phyloP scores from a whole-genome alignment of 2,329 filamentous ascomycete genomes.

The Gyromitra esculenta region DNA sequence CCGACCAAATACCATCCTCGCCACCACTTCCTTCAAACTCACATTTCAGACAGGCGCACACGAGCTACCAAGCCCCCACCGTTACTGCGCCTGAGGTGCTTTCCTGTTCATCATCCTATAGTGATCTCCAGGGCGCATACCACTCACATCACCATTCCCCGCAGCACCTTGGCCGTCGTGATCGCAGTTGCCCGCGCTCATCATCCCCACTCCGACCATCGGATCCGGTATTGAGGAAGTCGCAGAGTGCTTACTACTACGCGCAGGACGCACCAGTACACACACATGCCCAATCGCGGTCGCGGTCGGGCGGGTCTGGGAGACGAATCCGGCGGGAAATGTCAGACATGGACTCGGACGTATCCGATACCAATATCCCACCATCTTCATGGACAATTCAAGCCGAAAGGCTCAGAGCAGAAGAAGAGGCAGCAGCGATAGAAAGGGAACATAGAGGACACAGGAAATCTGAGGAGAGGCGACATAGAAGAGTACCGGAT shows the following conservation, averaged over 20 bases:
- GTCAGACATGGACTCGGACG: conserved; percentile 46
- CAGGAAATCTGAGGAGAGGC: conserved; percentile 33
- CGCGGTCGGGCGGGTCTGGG: conserved; percentile 45
- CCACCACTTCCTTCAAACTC: conserved; percentile 32
- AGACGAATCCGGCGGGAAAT: conserved; percentile 34
- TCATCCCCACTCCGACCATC: conserved; percentile 39
- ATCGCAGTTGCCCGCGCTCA: conserved; percentile 39
- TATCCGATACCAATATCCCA: conserved; percentile 30
- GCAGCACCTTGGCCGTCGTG: conserved; percentile 29
- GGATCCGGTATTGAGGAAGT: conserved; percentile 42
- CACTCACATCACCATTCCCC: conserved; percentile 46
- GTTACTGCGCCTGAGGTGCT: conserved; percentile 30
- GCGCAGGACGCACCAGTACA: conserved; percentile 16
- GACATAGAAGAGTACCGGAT: conserved; percentile 24
- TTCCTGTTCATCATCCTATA: conserved; percentile 48
- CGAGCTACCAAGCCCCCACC: conserved; percentile 38
- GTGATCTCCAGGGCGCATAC: conserved; percentile 41
- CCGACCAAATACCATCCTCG: conserved; percentile 41
- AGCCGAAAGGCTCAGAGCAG: conserved; percentile 21
- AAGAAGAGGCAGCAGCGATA: conserved; percentile 22
- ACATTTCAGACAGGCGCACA: conserved; percentile 30
- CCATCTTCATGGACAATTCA: conserved; percentile 23
- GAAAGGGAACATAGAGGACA: conserved; percentile 39
- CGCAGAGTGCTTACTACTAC: conserved; percentile 47
- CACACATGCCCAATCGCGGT: conserved; percentile 37